Base-by-base conservation (phyloP, 306 rosid species). In the Inga oerstediana region DNA sequence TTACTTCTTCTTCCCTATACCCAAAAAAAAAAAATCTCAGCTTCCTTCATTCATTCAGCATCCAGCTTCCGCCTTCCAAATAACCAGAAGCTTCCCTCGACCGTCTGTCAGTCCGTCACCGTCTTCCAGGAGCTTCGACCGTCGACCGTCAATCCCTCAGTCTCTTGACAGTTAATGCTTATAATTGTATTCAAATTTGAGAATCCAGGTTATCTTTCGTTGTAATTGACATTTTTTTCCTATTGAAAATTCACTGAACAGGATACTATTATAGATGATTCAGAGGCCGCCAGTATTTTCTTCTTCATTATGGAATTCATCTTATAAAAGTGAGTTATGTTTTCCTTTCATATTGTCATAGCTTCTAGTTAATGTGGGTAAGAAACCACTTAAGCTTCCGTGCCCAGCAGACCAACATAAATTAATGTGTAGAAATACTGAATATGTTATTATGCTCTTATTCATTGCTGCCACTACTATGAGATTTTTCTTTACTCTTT, bases 231-330 rank as follows among this genome's bases (percentile, higher is more conserved):
- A 17, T 16, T 54, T 54, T 52, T 19, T 19, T 19, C 24, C 3
- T 20, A 19, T 20, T 17, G 20, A 15, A 39, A 41, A 19, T 71
- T 24, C 3, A 48, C 45, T 17, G 15, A 75, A 54, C 43, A 30
- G 81, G 41, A 51, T 37, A 64, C 45, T 41, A 24, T 16, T 24
- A 30, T 58, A 80, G 73, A 85, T 90, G 90, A 78, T 86, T 80
- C 89, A 69, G 86, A 87, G 84, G 76, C 86, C 83, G 5, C 93
- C 91, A 12, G 74, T 89, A 32, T 80, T 76, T 83, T 83, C 91
- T 79, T 82, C 86, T 82, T 78, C 89, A 74, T 77, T 81, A 35
- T 84, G 86, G 81, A 89, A 88, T 54, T 54, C 89, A 68, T 89
- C 88, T 72, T 91, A 59, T 68, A 90, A 79, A 65, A 87, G 98